Evolutionary conservation across 495 filamentous ascomycete species (phyloP).

Genomic region (Neurospora sp.): DNA sequence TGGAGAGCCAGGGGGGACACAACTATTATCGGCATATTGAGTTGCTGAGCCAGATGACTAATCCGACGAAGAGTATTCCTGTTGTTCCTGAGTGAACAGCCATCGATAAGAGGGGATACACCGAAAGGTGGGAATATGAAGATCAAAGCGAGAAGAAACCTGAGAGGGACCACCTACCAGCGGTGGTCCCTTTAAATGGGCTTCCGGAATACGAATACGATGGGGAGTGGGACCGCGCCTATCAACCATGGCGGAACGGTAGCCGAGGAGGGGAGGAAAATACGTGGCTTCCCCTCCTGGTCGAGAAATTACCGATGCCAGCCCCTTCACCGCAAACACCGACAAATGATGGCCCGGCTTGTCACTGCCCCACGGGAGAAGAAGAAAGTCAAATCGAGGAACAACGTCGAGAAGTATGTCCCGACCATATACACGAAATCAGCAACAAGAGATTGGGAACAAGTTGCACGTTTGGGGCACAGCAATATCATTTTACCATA

Average conservation of each 20-base stretch:
- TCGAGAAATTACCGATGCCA: neutral
- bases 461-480: too few relatives aligned
- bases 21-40: constrained; percentile 36
- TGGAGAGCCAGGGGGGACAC: constrained; percentile 18
- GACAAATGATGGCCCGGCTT: too few relatives aligned
- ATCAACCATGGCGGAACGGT: too few relatives aligned
- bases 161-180: neutral
- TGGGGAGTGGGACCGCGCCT: neutral
- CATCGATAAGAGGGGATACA: neutral
- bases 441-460: too few relatives aligned
- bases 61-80: constrained; percentile 25
- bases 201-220: neutral
- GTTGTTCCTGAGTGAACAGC: constrained; percentile 13
- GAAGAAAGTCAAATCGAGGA: too few relatives aligned
- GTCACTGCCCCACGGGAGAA: too few relatives aligned
- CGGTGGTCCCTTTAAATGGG: neutral
- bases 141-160: neutral
- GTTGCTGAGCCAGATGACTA: constrained; percentile 36
- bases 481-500: too few relatives aligned
- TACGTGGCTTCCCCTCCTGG: neutral
- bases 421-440: too few relatives aligned
- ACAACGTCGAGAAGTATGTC: too few relatives aligned
- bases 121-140: neutral
- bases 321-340: neutral
- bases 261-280: neutral